These are phyloP conservation scores for Hymenoscyphus fraxineus DNA, from an alignment of 2,329 filamentous ascomycete species.

Conservation along the genomic window DNA sequence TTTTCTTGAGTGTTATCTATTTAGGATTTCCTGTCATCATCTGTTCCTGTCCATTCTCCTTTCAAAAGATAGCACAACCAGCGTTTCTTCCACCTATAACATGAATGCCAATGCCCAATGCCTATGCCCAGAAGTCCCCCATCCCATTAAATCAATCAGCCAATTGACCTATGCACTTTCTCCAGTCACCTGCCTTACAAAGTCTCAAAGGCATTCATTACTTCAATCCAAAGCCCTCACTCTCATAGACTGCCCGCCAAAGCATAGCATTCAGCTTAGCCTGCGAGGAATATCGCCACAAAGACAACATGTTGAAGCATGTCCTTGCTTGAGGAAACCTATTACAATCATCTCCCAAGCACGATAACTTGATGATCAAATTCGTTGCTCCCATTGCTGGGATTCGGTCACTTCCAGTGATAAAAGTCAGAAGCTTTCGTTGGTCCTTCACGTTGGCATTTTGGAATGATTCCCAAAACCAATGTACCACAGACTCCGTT, in stretches of 20 bases:
- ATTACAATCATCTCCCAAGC: conserved; percentile 68
- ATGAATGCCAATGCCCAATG: background rate
- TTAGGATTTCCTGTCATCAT: background rate
- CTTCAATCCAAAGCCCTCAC: conserved; percentile 88
- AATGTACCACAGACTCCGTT: conserved; percentile 64
- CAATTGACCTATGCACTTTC: background rate
- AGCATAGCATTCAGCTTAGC: conserved; percentile 67
- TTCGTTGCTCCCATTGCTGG: conserved; percentile 83
- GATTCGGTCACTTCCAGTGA: conserved; percentile 87
- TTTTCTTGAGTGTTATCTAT: background rate
- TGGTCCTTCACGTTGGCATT: conserved; percentile 64
- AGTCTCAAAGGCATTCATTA: conserved; percentile 36
- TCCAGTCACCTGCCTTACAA: background rate
- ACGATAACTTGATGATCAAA: conserved; percentile 71
- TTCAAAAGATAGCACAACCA: background rate
- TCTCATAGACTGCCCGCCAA: conserved; percentile 84
- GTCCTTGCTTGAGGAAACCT: conserved; percentile 83
- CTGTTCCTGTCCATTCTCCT: background rate
- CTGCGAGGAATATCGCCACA: conserved; percentile 68
- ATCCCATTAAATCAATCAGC: background rate
- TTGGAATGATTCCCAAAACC: conserved; percentile 87
- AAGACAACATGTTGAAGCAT: conserved; percentile 80
- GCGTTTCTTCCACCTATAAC: background rate
- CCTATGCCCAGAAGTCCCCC: background rate
- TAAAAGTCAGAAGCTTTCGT: conserved; percentile 75